A percentile compares a stretch with the other conserved stretches of the same genome.
These are phyloP conservation scores for Babesia ovata DNA, from an alignment of 169 alveolate species.

Conservation along the genomic window DNA sequence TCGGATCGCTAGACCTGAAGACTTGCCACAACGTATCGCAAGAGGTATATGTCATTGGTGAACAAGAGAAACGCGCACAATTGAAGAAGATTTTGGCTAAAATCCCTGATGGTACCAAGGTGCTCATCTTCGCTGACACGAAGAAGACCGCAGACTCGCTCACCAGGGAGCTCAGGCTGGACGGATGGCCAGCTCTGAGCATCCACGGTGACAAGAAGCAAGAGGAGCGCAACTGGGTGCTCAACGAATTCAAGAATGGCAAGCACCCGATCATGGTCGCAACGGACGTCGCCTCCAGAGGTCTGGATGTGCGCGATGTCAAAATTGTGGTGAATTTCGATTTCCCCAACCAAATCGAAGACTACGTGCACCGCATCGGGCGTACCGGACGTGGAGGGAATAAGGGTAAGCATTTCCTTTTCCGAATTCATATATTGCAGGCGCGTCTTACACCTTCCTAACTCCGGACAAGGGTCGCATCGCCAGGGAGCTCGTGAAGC, in stretches of 20 bases:
- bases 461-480: constrained; percentile 88
- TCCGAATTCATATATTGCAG: constrained; percentile 21
- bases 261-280: constrained; percentile 95
- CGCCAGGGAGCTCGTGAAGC: constrained; percentile 91
- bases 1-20: constrained; percentile 91
- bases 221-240: constrained; percentile 90
- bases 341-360: constrained; percentile 97
- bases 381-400: constrained; percentile 96
- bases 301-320: constrained; percentile 97
- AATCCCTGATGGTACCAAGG: constrained; percentile 82
- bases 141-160: constrained; percentile 86
- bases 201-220: constrained; percentile 98
- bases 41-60: constrained; percentile 81
- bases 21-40: constrained; percentile 92
- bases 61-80: constrained; percentile 68
- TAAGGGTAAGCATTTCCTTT: constrained; percentile 60
- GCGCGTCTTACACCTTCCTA: constrained; percentile 91
- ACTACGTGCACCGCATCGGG: constrained; percentile 98
- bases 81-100: constrained; percentile 71
- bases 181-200: constrained; percentile 93
- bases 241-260: constrained; percentile 94
- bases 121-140: constrained; percentile 88
- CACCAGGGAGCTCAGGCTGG: constrained; percentile 85
- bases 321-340: constrained; percentile 97
- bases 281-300: constrained; percentile 99